Evolutionary conservation across 2,329 filamentous ascomycete species (phyloP), one percentile per base, ranked within the genome.

Genomic region (Sporothrix pseudoabietina): DNA sequence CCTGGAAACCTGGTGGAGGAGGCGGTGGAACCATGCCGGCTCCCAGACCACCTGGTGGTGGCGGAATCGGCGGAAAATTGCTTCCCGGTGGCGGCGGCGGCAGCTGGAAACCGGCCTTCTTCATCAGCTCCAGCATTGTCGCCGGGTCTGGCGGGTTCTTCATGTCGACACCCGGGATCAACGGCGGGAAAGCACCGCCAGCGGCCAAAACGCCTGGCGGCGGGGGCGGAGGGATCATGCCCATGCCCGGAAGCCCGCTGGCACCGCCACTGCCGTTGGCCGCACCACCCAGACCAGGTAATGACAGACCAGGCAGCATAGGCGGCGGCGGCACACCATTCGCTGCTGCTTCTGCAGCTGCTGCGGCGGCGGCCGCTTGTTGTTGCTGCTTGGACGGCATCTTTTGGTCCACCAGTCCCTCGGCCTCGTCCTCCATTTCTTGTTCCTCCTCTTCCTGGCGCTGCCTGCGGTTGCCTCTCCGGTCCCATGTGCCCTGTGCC

Each of bases 371-470:
- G 22, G 47, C 69, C 57, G 71, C 71, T 65, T 49, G 63, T 61
- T 75, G 74, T 44, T 74, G 74, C 74, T 85, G 85, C 77, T 88
- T 89, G 41, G 89, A 82, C 26, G 88, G 91, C 87, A 92, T 93
- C 81, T 92, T 92, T 81, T 99, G 96, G 78, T 99, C 96, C 71
- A 97, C 91, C 61, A 98, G 86, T 2, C 94, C 94, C 76, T 98
- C 95, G 77, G 92, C 91, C 82, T 98, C 96, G 79, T 98, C 96
- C 80, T 98, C 93, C 74, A 92, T 86, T 81, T 98, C 94, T 79
- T 95, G 93, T 79, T 98, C 94, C 81, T 98, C 96, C 78, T 98
- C 94, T 78, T 97, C 94, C 76, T 94, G 92, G 77, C 92, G 88
- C 81, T 96, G 91, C 66, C 91, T 89, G 44, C 92, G 89, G 72